A percentile compares a stretch with the other conserved stretches of the same genome.
Evolutionary conservation across 73 alveolate genomes (phyloP).

Genomic region (Tetrahymena thermophila): DNA sequence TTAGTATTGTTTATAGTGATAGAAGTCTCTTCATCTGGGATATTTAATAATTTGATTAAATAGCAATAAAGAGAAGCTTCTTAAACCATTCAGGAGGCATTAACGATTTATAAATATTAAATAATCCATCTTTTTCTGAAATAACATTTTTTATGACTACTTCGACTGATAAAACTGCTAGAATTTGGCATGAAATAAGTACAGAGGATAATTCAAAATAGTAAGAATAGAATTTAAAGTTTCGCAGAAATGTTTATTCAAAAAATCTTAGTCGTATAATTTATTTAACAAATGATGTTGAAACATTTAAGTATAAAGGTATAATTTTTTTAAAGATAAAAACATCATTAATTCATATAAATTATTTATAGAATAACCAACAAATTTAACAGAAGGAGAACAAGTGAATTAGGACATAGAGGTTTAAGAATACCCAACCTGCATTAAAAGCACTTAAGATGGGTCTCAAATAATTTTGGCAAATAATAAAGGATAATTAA

Average conservation of each 20-base stretch:
- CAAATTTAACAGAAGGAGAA: background rate
- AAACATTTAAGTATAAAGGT: conserved; percentile 19
- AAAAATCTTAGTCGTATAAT: conserved; percentile 64
- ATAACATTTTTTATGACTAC: conserved; percentile 72
- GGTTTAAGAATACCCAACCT: conserved; percentile 43
- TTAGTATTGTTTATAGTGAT: conserved; percentile 83
- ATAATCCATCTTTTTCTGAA: conserved; percentile 39
- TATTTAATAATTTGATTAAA: conserved; percentile 57
- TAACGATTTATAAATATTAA: conserved; percentile 49
- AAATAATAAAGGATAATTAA: conserved; percentile 58
- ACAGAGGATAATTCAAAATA: conserved; percentile 9
- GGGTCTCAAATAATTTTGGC: conserved; percentile 69
- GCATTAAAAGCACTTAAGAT: conserved; percentile 62
- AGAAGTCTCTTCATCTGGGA: conserved; percentile 94
- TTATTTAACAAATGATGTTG: conserved; percentile 39
- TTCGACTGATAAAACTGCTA: conserved; percentile 65
- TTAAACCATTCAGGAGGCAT: conserved; percentile 83
- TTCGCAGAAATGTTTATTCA: conserved; percentile 66
- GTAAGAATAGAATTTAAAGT: conserved; percentile 15
- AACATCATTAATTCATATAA: background rate
- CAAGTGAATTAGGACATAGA: conserved; percentile 6
- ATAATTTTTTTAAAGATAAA: background rate
- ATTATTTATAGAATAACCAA: background rate
- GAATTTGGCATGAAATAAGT: conserved; percentile 71
- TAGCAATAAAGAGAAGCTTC: conserved; percentile 61